Base-by-base conservation (phyloP, 2,329 filamentous ascomycete species). In the Pseudocercospora cruenta region DNA sequence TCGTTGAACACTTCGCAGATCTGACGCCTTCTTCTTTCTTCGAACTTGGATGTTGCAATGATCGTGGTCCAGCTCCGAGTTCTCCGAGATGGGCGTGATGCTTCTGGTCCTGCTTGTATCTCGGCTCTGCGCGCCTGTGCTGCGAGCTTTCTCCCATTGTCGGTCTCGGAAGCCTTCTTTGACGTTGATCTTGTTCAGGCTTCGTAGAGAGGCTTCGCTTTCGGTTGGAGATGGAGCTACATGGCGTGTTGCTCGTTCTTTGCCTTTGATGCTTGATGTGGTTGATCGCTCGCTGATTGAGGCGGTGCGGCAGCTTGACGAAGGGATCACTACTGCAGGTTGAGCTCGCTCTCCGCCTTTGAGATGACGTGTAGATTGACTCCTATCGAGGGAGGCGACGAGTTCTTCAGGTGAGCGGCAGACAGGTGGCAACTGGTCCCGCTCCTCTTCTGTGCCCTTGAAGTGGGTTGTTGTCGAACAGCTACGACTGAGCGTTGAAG, bases 81-180 rank as follows among this genome's bases (percentile, higher is more conserved):
- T 26, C 16, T 58, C 26, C 1, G 55, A 43, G 31, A 58, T 43
- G 26, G 55, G 54, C 14, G 54, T 58, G 54, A 39, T 58, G 54
- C 53, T 57, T 31, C 53, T 14, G 6, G 28, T 36, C 12, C 53
- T 36, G 24, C 53, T 33, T 14, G 22, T 28, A n/a, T 54, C 49
- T 19, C 49, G 28, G 6, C 14, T n/a, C 53, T n/a, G 28, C 1
- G 14, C 1, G 12, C 1, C 53, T 6, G 31, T n/a, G 19, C 8
- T 21, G 31, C 55, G 55, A 43, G 33, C 55, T 26, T 58, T 58
- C 9, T 58, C 55, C 55, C 55, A 43, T 43, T 58, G 55, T 21
- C 55, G 55, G 22, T 58, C 55, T 58, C 55, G 55, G 55, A 58
- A 58, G 31, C 55, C 31, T 58, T 43, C 55, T 26, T 21, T 36